These are phyloP conservation scores for Neurospora cerealis DNA, from an alignment of 495 filamentous ascomycete genomes.

Conservation along the genomic window DNA sequence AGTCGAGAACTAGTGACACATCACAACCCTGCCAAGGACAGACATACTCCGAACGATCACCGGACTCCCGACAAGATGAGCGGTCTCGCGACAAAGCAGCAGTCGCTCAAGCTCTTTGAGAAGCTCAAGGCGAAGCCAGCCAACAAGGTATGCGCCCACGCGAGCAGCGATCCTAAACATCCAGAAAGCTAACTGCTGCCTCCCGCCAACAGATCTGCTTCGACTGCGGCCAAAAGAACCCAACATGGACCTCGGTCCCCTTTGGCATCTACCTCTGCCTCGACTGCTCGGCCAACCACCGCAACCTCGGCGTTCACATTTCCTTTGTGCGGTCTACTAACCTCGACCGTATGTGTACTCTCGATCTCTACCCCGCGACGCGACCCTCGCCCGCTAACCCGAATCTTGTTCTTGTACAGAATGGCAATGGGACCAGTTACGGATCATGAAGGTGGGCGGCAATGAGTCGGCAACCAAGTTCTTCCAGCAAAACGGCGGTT, in stretches of 20 bases:
- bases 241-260: conserved; percentile 95
- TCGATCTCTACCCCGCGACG: background rate
- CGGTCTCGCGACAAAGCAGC: conserved; percentile 74
- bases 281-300: conserved; percentile 89
- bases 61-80: conserved; percentile 50
- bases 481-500: conserved; percentile 91
- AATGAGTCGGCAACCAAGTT: conserved; percentile 98
- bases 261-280: conserved; percentile 97
- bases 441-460: conserved; percentile 96
- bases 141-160: conserved; percentile 64
- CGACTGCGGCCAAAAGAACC: conserved; percentile 92
- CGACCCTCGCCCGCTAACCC: conserved; percentile 6
- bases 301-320: conserved; percentile 87
- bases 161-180: background rate
- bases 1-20: background rate
- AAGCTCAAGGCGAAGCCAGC: conserved; percentile 88
- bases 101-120: conserved; percentile 96
- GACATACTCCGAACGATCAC: background rate
- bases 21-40: background rate
- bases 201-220: conserved; percentile 67
- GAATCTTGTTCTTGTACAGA: conserved; percentile 40
- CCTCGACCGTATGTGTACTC: conserved; percentile 72
- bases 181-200: background rate
- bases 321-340: conserved; percentile 98
- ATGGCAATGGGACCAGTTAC: conserved; percentile 99